Evolutionary conservation across 1,139 yeast genomes (phyloP).

Genomic region (Zygoascus meyerae): DNA sequence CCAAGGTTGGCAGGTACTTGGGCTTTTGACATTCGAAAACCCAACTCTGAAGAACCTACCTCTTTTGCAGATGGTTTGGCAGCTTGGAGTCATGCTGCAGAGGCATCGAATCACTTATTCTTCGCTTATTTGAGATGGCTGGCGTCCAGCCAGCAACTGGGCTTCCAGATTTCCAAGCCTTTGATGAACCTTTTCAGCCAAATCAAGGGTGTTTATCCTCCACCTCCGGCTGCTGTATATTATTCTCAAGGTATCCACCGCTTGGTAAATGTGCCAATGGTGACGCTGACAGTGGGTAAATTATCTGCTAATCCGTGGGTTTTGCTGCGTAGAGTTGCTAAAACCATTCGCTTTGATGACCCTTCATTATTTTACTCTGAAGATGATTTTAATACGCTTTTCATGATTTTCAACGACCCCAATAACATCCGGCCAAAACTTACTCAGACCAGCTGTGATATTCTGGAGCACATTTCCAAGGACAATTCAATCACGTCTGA

Average conservation of each 20-base stretch:
- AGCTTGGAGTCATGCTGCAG: constrained; percentile 66
- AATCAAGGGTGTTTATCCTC: constrained; percentile 40
- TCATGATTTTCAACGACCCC: constrained; percentile 63
- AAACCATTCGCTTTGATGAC: constrained; percentile 62
- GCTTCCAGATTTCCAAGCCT: constrained; percentile 18
- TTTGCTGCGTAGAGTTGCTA: constrained; percentile 54
- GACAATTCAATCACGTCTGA: constrained; percentile 28
- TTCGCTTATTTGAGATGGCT: constrained; percentile 74
- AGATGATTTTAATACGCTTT: constrained; percentile 73
- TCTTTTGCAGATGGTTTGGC: constrained; percentile 66
- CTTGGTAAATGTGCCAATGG: constrained; percentile 57
- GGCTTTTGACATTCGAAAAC: constrained; percentile 59
- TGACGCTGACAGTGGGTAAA: constrained; percentile 57
- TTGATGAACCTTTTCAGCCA: constrained; percentile 49
- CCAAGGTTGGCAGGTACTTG: constrained; percentile 80
- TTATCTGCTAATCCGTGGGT: constrained; percentile 57
- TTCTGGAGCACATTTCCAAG: constrained; percentile 46
- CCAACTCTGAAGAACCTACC: constrained; percentile 24
- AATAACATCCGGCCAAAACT: constrained; percentile 56
- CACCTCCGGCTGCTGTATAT: constrained; percentile 26
- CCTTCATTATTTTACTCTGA: constrained; percentile 65
- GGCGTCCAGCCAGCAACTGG: constrained; percentile 22
- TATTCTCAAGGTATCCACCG: constrained; percentile 28
- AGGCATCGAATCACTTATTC: constrained; percentile 77
- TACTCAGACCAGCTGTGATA: constrained; percentile 67